phyloP scores from a whole-genome alignment of 495 filamentous ascomycete genomes.

The Aspergillus conjunctus region DNA sequence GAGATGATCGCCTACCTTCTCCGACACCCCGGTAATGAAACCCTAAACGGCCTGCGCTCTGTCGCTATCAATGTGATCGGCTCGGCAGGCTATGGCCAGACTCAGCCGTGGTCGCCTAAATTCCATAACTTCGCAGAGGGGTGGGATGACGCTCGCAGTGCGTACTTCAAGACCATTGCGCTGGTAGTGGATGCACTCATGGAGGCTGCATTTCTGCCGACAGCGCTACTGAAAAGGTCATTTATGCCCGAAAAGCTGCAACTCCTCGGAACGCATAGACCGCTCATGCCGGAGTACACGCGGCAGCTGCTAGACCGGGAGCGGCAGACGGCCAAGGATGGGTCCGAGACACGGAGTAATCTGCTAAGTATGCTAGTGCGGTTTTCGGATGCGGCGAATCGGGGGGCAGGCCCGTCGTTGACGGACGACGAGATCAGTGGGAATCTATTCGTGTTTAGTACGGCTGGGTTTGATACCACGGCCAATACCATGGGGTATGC shows the following conservation, averaged over 20 bases:
- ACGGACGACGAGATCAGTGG: constrained; percentile 42
- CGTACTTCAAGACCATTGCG: constrained; percentile 40
- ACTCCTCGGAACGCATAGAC: constrained; percentile 28
- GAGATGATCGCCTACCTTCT: constrained; percentile 33
- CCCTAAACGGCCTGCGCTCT: constrained; percentile 29
- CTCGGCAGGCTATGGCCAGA: constrained; percentile 38
- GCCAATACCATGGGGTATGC: constrained; percentile 54
- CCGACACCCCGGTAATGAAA: constrained; percentile 26
- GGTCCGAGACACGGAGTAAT: constrained; percentile 30
- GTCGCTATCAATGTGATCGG: constrained; percentile 48
- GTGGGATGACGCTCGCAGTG: constrained; percentile 23
- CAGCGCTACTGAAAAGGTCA: constrained; percentile 27
- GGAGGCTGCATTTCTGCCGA: constrained; percentile 34
- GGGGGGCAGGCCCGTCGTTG: constrained; percentile 22
- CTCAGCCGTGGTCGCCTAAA: constrained; percentile 33
- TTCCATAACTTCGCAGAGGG: constrained; percentile 9
- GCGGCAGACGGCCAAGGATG: constrained; percentile 25
- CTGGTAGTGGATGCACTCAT: constrained; percentile 34
- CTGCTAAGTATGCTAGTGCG: constrained; percentile 43
- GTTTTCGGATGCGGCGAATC: constrained; percentile 34
- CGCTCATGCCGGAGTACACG: constrained; percentile 32
- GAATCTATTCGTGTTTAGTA: constrained; percentile 54
- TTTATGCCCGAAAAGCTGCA: constrained; percentile 35
- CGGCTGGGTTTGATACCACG: constrained; percentile 59
- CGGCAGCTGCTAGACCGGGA: constrained; percentile 38